Evolutionary conservation across 208 protist species (phyloP).

Genomic region (Willaertia magna): DNA sequence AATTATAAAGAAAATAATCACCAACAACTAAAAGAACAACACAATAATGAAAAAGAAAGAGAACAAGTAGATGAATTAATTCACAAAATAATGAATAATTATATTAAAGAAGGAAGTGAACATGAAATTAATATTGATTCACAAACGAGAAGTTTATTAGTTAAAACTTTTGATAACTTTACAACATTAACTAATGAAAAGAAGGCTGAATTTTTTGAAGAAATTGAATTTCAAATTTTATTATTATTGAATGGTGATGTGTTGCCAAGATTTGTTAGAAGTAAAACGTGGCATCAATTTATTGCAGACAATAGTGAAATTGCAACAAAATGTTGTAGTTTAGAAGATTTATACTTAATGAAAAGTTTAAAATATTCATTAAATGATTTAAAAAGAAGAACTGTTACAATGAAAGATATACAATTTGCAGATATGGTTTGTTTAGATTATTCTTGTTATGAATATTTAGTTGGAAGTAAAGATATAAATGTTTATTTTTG

Average conservation of each 20-base stretch:
- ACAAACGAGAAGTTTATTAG: too few relatives aligned
- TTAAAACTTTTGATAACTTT: too few relatives aligned
- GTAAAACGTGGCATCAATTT: background rate
- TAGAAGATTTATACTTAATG: background rate
- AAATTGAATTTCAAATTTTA: background rate
- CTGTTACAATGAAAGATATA: background rate
- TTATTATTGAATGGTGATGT: background rate
- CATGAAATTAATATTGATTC: too few relatives aligned
- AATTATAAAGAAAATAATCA: too few relatives aligned
- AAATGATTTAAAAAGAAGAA: background rate
- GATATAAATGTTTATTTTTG: background rate
- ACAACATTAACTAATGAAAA: too few relatives aligned
- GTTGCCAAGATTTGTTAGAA: background rate
- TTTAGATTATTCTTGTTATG: background rate
- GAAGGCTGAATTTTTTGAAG: too few relatives aligned
- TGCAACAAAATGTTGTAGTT: background rate
- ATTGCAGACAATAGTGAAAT: background rate
- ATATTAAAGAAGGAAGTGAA: too few relatives aligned
- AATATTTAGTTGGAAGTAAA: background rate
- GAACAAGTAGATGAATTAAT: too few relatives aligned
- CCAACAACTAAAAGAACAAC: too few relatives aligned
- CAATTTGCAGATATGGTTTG: background rate
- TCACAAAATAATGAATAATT: too few relatives aligned
- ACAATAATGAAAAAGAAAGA: too few relatives aligned
- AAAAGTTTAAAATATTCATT: background rate